Percentiles rank a stretch among this genome's conserved stretches.
Conservation (phyloP, 352 stramenopile species). For the Peronosclerospora sorghi region DNA sequence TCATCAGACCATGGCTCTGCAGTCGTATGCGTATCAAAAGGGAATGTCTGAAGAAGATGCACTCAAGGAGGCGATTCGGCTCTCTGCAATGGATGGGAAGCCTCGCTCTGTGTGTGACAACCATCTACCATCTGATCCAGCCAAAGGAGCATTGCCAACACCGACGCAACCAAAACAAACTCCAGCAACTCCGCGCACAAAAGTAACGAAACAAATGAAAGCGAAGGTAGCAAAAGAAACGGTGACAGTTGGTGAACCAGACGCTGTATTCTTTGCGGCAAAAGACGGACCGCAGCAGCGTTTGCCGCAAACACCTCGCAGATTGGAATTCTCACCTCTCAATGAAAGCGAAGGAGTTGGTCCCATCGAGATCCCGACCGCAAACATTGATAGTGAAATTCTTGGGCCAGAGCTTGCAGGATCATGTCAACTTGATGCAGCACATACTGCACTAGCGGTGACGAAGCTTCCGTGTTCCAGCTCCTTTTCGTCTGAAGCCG, state of each 20-base stretch:
- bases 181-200: slow-evolving; percentile 5
- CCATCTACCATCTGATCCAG: slow-evolving; percentile 1
- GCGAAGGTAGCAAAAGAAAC: slow-evolving; percentile 4
- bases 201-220: slow-evolving; percentile 10
- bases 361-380: background rate
- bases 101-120: slow-evolving; percentile 7
- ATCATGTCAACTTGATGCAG: background rate
- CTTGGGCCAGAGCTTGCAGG: background rate
- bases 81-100: slow-evolving; percentile 15
- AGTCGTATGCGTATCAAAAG: slow-evolving; percentile 22
- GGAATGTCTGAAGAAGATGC: slow-evolving; percentile 26
- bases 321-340: slow-evolving; percentile 13
- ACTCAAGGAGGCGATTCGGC: slow-evolving; percentile 18
- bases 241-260: background rate
- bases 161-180: slow-evolving; percentile 9
- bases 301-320: slow-evolving; percentile 12
- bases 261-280: background rate
- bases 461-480: background rate
- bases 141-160: slow-evolving; percentile 1
- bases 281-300: slow-evolving; percentile 5
- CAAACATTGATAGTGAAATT: slow-evolving; percentile 1
- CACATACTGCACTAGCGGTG: background rate
- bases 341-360: slow-evolving; percentile 7
- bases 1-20: slow-evolving; percentile 17
- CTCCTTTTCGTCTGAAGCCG: background rate